Conservation (phyloP, 805 yeast genomes). For the Yarrowia sp. region DNA sequence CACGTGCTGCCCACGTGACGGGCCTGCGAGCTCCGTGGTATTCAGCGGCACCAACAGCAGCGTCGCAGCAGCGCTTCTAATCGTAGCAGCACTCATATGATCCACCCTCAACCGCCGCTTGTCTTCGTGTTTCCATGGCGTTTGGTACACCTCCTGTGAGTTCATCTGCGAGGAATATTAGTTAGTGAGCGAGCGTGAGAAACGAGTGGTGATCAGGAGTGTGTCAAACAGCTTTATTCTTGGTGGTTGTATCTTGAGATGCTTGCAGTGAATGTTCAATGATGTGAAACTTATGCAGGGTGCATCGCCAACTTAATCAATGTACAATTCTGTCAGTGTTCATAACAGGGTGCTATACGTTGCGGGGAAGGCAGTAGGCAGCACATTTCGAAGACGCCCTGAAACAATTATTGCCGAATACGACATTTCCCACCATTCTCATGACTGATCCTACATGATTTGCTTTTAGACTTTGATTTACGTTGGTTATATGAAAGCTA, state of each 20-base stretch:
- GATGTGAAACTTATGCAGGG: slow-evolving; percentile 12
- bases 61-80: slow-evolving; percentile 17
- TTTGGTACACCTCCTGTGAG: background rate
- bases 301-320: slow-evolving; percentile 18
- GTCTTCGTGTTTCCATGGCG: slow-evolving; percentile 21
- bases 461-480: background rate
- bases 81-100: slow-evolving; percentile 5
- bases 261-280: too few species aligned
- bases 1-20: slow-evolving; percentile 15
- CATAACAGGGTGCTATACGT: too few species aligned
- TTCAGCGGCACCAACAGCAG: slow-evolving; percentile 12
- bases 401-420: too few species aligned
- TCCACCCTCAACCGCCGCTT: slow-evolving; percentile 17
- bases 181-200: background rate
- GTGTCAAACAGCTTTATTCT: too few species aligned
- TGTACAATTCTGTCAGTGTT: background rate
- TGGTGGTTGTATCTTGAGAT: too few species aligned
- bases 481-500: slow-evolving; percentile 10
- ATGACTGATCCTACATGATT: background rate
- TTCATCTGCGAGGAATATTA: background rate
- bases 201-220: background rate
- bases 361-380: too few species aligned
- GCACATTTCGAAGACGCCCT: too few species aligned
- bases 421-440: too few species aligned
- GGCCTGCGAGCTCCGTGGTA: slow-evolving; percentile 28